A percentile compares a stretch with the other conserved stretches of the same genome.
These are phyloP conservation scores for Nigrospora oryzae DNA, from an alignment of 2,329 filamentous ascomycete species.

Conservation along the genomic window DNA sequence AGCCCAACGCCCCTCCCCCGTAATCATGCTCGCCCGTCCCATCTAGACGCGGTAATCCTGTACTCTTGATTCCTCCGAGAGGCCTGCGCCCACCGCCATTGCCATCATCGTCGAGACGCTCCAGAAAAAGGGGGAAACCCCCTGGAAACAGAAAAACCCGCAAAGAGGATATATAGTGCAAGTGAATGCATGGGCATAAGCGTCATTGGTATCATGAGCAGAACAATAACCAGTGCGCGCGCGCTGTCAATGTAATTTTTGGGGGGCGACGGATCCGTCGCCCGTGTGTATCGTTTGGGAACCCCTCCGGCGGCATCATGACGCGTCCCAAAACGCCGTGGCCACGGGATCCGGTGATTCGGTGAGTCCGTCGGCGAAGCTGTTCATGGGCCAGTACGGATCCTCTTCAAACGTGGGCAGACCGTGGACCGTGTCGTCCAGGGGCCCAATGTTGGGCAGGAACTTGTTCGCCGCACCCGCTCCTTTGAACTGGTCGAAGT, in stretches of 20 bases:
- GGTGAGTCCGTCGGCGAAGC: constrained; percentile 25
- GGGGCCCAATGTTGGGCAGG: constrained; percentile 27
- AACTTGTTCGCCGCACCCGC: constrained; percentile 39
- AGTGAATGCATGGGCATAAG: background rate
- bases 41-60: no score
- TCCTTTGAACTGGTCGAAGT: constrained; percentile 46
- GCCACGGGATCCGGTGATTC: constrained; percentile 23
- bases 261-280: background rate
- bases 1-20: no score
- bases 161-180: no score
- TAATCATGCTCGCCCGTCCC: no score
- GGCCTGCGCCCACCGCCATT: no score
- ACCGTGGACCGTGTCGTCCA: constrained; percentile 29
- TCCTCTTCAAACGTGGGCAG: constrained; percentile 40
- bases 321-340: constrained; percentile 18
- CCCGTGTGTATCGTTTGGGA: background rate
- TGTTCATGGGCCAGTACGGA: constrained; percentile 28
- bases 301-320: background rate
- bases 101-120: no score
- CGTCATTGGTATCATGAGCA: constrained; percentile 2
- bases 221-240: background rate
- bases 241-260: background rate
- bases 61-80: no score
- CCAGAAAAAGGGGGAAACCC: no score
- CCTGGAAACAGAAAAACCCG: no score